phyloP scores from a whole-genome alignment of 148 eudicot genomes.

The Talinum fruticosum region DNA sequence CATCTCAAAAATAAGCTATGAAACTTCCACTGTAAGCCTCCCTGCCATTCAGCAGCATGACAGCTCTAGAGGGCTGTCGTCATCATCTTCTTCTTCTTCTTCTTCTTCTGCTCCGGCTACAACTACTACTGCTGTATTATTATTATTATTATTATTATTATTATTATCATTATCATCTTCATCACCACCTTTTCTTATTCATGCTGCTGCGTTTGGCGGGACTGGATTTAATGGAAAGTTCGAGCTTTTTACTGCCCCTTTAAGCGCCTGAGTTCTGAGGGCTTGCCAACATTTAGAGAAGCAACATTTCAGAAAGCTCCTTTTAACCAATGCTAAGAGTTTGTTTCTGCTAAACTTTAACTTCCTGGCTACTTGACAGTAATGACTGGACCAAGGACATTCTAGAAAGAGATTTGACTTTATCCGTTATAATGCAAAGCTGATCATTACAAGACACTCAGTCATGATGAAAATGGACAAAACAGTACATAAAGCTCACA shows the following conservation, averaged over 20 bases:
- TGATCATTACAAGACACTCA: too few species aligned
- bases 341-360: background rate
- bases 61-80: background rate
- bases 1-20: background rate
- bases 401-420: background rate
- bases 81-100: background rate
- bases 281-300: background rate
- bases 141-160: background rate
- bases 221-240: background rate
- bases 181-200: background rate
- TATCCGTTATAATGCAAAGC: too few species aligned
- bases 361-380: background rate
- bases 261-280: background rate
- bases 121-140: background rate
- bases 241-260: background rate
- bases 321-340: background rate
- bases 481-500: background rate
- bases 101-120: background rate
- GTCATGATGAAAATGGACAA: too few species aligned
- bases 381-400: background rate
- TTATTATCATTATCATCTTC: background rate
- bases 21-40: slow-evolving; percentile 2
- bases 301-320: background rate
- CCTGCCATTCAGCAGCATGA: slow-evolving; percentile 1
- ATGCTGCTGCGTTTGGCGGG: background rate